Evolutionary conservation across 495 filamentous ascomycete species (phyloP).

Genomic region (Paragyromitra xinjiangensis): DNA sequence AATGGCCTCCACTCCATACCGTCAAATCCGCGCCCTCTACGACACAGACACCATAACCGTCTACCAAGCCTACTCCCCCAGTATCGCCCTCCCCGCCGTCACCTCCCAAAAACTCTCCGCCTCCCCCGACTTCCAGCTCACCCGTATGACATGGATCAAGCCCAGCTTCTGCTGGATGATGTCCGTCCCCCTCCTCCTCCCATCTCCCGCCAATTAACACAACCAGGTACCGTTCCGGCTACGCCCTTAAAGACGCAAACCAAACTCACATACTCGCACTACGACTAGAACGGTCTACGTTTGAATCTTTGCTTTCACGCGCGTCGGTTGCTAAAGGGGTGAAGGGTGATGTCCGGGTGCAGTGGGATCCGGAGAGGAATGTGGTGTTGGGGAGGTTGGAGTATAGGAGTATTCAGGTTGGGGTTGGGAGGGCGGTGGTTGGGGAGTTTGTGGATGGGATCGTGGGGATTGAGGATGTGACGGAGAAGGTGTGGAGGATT

Average conservation of each 20-base stretch:
- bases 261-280: conserved; percentile 68
- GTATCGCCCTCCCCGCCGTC: conserved; percentile 67
- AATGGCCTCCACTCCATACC: conserved; percentile 57
- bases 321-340: conserved; percentile 53
- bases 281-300: conserved; percentile 62
- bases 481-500: conserved; percentile 63
- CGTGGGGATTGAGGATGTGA: conserved; percentile 68
- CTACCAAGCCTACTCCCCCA: conserved; percentile 69
- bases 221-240: conserved; percentile 62
- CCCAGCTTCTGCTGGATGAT: conserved; percentile 74
- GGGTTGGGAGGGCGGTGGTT: conserved; percentile 62
- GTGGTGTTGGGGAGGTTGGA: conserved; percentile 60
- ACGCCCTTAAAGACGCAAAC: conserved; percentile 62
- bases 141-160: conserved; percentile 75
- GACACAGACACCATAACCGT: conserved; percentile 65
- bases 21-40: conserved; percentile 66
- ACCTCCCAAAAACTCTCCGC: conserved; percentile 63
- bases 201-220: background rate
- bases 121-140: conserved; percentile 64
- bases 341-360: conserved; percentile 63
- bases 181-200: conserved; percentile 57
- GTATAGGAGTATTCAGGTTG: conserved; percentile 70
- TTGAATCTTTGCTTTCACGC: conserved; percentile 60
- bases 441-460: conserved; percentile 65
- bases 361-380: conserved; percentile 71